phyloP scores from a whole-genome alignment of 1,284 basidiomycete genomes.

The Trametes hirsuta region DNA sequence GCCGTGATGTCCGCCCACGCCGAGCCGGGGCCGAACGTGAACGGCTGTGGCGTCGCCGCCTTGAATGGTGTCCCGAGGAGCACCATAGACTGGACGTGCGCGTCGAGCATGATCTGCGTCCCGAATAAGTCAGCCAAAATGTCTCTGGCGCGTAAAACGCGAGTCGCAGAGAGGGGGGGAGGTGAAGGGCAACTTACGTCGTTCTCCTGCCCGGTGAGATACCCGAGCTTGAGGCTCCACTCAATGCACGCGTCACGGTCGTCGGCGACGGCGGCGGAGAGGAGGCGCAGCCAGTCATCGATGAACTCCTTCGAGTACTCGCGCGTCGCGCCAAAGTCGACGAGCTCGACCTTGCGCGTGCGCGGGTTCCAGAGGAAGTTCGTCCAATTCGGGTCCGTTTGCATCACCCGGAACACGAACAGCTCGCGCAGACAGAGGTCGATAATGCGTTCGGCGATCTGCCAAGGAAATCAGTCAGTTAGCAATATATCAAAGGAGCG shows the following conservation, averaged over 20 bases:
- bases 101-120: slow-evolving; percentile 80
- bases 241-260: slow-evolving; percentile 73
- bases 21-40: slow-evolving; percentile 69
- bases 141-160: background rate
- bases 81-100: slow-evolving; percentile 86
- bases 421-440: slow-evolving; percentile 90
- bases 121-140: background rate
- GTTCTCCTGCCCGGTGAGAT: slow-evolving; percentile 89
- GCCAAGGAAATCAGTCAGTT: slow-evolving; percentile 3
- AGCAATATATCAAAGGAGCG: background rate
- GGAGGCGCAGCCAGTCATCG: slow-evolving; percentile 83
- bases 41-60: slow-evolving; percentile 61
- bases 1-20: slow-evolving; percentile 73
- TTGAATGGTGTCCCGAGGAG: slow-evolving; percentile 85
- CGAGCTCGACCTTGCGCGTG: slow-evolving; percentile 77
- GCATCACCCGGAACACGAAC: slow-evolving; percentile 93
- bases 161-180: background rate
- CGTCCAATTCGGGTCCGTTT: slow-evolving; percentile 98
- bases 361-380: slow-evolving; percentile 90
- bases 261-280: slow-evolving; percentile 77
- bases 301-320: slow-evolving; percentile 89
- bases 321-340: slow-evolving; percentile 96
- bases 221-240: slow-evolving; percentile 83
- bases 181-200: slow-evolving; percentile 49
- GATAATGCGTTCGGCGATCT: slow-evolving; percentile 87